Conservation (phyloP, 768 basidiomycete species). For the Suillus hirtellus region DNA sequence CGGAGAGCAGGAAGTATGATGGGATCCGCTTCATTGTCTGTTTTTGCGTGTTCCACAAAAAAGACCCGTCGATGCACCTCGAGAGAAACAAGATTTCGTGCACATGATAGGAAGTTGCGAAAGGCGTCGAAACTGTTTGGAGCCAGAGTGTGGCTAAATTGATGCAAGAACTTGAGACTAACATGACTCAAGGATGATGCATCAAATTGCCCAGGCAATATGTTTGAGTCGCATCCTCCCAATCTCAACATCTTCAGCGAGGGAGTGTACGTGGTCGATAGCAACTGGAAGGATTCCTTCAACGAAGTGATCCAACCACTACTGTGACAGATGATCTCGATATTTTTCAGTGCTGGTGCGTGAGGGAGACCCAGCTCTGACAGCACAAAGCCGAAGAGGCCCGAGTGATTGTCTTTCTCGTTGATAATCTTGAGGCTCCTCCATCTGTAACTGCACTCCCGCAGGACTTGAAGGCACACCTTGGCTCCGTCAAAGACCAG, state of each 20-base stretch:
- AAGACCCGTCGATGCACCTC: background rate
- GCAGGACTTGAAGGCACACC: background rate
- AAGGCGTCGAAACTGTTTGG: background rate
- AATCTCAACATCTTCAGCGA: background rate
- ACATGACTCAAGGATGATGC: background rate
- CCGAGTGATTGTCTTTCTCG: background rate
- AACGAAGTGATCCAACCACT: background rate
- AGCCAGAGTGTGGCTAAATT: background rate
- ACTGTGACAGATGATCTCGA: constrained; percentile 3
- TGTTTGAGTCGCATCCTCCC: background rate
- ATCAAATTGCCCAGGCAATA: background rate
- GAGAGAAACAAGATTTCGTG: background rate
- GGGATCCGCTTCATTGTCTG: background rate
- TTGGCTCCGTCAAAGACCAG: background rate
- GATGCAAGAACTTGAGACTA: background rate
- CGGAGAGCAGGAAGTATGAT: background rate
- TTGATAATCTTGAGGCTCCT: constrained; percentile 2
- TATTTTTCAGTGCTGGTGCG: background rate
- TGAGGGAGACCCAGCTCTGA: background rate
- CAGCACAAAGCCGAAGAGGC: background rate
- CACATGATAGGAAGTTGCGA: background rate
- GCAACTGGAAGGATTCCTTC: background rate
- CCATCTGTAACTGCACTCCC: background rate
- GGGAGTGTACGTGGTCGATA: background rate
- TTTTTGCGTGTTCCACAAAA: background rate